Evolutionary conservation across 495 filamentous ascomycete genomes (phyloP).

Genomic region (Staphylotrichum longicolle): DNA sequence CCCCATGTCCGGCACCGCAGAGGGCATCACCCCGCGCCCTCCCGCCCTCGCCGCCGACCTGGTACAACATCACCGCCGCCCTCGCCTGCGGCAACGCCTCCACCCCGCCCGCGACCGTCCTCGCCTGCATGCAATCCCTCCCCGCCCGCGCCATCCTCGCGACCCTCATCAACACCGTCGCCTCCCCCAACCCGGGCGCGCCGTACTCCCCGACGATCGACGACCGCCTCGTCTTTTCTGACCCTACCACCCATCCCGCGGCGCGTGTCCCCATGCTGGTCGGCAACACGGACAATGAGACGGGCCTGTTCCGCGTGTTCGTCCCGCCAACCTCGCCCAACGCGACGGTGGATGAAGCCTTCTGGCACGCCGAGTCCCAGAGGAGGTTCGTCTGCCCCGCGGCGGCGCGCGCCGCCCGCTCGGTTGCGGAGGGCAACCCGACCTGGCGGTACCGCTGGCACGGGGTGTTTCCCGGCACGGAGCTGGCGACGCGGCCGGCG

Average conservation of each 20-base stretch:
- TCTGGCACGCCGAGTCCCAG: constrained; percentile 1
- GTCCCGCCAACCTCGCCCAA: constrained; percentile 23
- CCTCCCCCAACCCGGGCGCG: background rate
- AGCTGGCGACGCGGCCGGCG: constrained; percentile 39
- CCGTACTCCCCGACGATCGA: constrained; percentile 51
- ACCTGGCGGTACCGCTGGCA: constrained; percentile 55
- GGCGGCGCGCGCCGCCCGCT: constrained; percentile 35
- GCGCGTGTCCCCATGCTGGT: constrained; percentile 42
- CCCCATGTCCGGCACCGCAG: constrained; percentile 24
- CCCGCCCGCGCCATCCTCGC: constrained; percentile 29
- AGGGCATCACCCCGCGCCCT: background rate
- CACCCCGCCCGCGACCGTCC: constrained; percentile 24
- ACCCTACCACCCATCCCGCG: constrained; percentile 36
- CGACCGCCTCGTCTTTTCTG: constrained; percentile 43
- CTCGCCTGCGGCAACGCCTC: constrained; percentile 45
- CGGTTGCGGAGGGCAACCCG: constrained; percentile 34
- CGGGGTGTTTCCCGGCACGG: constrained; percentile 48
- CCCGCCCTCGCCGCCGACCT: constrained; percentile 21
- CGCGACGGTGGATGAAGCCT: background rate
- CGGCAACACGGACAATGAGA: constrained; percentile 49
- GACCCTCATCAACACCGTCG: constrained; percentile 26
- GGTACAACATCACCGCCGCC: constrained; percentile 40
- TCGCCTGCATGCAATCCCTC: constrained; percentile 41
- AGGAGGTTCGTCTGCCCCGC: constrained; percentile 47
- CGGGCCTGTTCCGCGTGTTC: constrained; percentile 37